phyloP scores from a whole-genome alignment of 2,329 filamentous ascomycete species.

The Cordyceps cateniannulata region DNA sequence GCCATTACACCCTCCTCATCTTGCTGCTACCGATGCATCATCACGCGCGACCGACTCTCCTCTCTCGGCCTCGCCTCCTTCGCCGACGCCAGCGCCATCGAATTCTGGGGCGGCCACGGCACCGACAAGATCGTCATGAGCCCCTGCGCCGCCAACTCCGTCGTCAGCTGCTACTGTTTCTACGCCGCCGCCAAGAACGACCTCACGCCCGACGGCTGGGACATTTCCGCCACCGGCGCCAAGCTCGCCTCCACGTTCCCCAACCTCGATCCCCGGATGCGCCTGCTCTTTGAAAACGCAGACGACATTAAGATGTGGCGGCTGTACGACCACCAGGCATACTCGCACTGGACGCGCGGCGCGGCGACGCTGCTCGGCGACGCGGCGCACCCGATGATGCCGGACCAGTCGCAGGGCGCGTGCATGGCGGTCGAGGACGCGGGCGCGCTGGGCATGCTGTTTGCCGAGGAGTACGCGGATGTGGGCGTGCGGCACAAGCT shows the following conservation, averaged over 20 bases:
- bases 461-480: slow-evolving; percentile 33
- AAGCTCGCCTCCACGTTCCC: slow-evolving; percentile 52
- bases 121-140: slow-evolving; percentile 58
- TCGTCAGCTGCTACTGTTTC: slow-evolving; percentile 62
- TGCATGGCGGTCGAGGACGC: slow-evolving; percentile 62
- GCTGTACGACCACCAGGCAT: slow-evolving; percentile 39
- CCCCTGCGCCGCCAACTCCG: slow-evolving; percentile 53
- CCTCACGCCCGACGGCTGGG: slow-evolving; percentile 47
- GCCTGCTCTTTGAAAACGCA: slow-evolving; percentile 47
- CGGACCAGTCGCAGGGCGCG: slow-evolving; percentile 59
- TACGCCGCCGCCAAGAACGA: slow-evolving; percentile 53
- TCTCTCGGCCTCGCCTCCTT: slow-evolving; percentile 51
- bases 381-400: slow-evolving; percentile 62
- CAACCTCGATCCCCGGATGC: slow-evolving; percentile 48
- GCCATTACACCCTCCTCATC: slow-evolving; percentile 46
- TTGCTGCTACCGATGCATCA: slow-evolving; percentile 55
- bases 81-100: slow-evolving; percentile 47
- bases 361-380: slow-evolving; percentile 52
- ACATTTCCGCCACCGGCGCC: slow-evolving; percentile 41
- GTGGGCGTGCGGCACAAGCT: slow-evolving; percentile 35
- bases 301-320: slow-evolving; percentile 56
- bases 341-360: slow-evolving; percentile 42
- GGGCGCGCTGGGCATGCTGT: slow-evolving; percentile 52
- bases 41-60: slow-evolving; percentile 46
- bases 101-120: slow-evolving; percentile 61